These are phyloP conservation scores for Dysphania ambrosioides DNA, from an alignment of 148 eudicot genomes.

Conservation along the genomic window DNA sequence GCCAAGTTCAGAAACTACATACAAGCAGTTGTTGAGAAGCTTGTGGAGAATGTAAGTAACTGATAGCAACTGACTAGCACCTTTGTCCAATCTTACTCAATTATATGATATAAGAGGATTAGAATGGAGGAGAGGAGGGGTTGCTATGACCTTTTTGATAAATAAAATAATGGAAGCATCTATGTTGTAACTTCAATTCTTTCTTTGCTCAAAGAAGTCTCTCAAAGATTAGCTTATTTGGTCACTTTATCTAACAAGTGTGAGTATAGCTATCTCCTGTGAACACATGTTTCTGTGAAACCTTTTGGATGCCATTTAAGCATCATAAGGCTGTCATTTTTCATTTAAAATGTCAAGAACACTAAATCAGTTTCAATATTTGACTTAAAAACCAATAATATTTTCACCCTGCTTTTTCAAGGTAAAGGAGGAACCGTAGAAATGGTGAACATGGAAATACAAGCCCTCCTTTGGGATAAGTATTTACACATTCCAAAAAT, in stretches of 20 bases:
- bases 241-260: neutral
- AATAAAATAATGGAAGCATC: neutral
- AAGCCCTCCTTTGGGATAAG: neutral
- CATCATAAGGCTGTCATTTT: neutral
- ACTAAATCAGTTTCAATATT: neutral
- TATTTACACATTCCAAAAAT: too few relatives aligned
- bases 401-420: neutral
- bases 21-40: slow-evolving; percentile 64
- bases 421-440: neutral
- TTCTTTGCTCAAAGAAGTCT: neutral
- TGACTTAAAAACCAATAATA: neutral
- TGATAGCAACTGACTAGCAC: neutral
- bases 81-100: neutral
- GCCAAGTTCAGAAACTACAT: slow-evolving; percentile 64
- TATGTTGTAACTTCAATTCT: too few relatives aligned
- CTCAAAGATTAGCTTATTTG: too few relatives aligned
- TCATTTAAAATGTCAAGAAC: neutral
- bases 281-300: neutral
- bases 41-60: slow-evolving; percentile 60
- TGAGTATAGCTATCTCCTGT: neutral
- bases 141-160: neutral
- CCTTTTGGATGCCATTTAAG: neutral
- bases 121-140: neutral
- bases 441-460: neutral
- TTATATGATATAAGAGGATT: neutral